phyloP scores from a whole-genome alignment of 768 basidiomycete species.

The Termitomyces sp. region DNA sequence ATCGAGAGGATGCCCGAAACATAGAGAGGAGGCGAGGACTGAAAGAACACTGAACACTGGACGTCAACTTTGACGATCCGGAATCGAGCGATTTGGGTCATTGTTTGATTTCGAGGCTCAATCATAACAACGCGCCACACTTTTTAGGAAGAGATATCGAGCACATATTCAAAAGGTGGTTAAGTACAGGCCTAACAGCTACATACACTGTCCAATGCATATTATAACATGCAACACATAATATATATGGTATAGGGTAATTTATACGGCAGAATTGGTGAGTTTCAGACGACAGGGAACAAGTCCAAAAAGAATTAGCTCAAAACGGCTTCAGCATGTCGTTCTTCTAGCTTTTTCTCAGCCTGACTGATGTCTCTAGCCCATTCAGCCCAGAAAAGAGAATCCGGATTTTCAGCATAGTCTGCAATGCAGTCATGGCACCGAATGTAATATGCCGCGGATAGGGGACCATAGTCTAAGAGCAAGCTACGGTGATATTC shows the following conservation, averaged over 20 bases:
- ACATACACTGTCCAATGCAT: not conserved
- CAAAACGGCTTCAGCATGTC: not conserved
- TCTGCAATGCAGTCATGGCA: slow-evolving; percentile 46
- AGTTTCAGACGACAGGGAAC: not conserved
- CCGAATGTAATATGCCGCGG: slow-evolving; percentile 43
- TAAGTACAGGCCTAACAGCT: too few relatives aligned
- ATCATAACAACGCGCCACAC: not conserved
- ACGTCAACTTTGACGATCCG: too few relatives aligned
- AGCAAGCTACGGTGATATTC: slow-evolving; percentile 26
- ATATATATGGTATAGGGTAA: not conserved
- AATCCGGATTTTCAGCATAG: slow-evolving; percentile 28
- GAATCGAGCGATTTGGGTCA: slow-evolving; percentile 3
- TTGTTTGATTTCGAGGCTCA: not conserved
- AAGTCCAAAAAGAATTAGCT: not conserved
- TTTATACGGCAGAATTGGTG: not conserved
- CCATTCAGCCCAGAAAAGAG: slow-evolving; percentile 37
- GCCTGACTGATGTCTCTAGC: slow-evolving; percentile 33
- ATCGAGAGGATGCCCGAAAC: slow-evolving; percentile 16
- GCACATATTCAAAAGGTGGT: not conserved
- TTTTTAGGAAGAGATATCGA: not conserved
- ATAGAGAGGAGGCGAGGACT: not conserved
- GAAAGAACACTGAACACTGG: not conserved
- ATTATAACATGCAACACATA: not conserved
- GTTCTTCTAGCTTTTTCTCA: slow-evolving; percentile 27
- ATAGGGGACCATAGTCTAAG: slow-evolving; percentile 33